Evolutionary conservation across 305 asterid species (phyloP).

Genomic region (Fraxinus baroniana): DNA sequence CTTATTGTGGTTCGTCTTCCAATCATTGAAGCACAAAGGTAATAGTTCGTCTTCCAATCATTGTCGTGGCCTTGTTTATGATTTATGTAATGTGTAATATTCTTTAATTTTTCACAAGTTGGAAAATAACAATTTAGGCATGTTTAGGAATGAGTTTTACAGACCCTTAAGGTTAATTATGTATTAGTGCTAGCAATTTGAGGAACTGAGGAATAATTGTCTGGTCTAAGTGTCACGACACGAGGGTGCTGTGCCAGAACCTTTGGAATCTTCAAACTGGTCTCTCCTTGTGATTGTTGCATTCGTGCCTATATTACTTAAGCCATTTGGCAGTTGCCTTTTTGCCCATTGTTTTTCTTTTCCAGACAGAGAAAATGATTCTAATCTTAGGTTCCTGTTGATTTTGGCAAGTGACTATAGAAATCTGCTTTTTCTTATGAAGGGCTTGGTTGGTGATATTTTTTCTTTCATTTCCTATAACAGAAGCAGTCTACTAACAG

Average conservation of each 20-base stretch:
- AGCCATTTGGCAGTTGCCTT: not conserved
- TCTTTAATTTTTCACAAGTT: not conserved
- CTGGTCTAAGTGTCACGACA: constrained; percentile 6
- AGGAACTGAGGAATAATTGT: not conserved
- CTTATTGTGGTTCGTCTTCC: constrained; percentile 88
- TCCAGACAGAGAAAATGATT: not conserved
- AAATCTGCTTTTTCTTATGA: not conserved
- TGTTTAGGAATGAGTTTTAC: not conserved
- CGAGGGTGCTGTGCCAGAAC: not conserved
- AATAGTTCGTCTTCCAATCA: constrained; percentile 77
- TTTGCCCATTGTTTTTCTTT: not conserved
- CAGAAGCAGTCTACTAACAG: not conserved
- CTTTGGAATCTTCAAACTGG: not conserved
- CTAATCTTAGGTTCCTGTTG: not conserved
- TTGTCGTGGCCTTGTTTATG: constrained; percentile 25
- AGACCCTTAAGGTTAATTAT: not conserved
- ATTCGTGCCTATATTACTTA: not conserved
- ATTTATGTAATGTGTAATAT: not conserved
- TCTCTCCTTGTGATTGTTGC: constrained; percentile 1
- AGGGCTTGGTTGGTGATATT: not conserved
- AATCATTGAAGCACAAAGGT: constrained; percentile 89
- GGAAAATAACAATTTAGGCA: not conserved
- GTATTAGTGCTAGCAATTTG: not conserved
- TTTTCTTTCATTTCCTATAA: not conserved
- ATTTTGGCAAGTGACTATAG: not conserved